Evolutionary conservation across 2,329 filamentous ascomycete genomes (phyloP).

Genomic region (Didymella arachidicola): DNA sequence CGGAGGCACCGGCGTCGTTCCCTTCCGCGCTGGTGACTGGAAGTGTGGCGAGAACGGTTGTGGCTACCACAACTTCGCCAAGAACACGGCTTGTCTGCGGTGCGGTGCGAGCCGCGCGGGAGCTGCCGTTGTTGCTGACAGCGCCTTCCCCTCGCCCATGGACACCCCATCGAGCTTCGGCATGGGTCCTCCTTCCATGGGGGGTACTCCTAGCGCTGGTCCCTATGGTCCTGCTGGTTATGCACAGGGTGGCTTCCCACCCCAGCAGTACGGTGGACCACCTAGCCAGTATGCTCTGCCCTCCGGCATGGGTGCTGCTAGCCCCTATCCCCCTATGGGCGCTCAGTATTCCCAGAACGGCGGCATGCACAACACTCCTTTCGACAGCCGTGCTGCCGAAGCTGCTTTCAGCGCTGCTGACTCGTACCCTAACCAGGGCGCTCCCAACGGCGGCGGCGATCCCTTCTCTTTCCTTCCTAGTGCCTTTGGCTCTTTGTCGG

Average conservation of each 20-base stretch:
- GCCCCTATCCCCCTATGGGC: constrained; percentile 77
- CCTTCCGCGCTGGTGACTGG: constrained; percentile 98
- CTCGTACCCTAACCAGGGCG: constrained; percentile 79
- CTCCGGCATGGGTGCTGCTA: constrained; percentile 81
- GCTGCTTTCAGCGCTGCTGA: constrained; percentile 90
- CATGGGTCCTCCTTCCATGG: constrained; percentile 89
- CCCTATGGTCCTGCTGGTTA: constrained; percentile 77
- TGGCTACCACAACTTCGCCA: constrained; percentile 98
- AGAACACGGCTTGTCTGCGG: constrained; percentile 97
- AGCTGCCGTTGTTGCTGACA: constrained; percentile 93
- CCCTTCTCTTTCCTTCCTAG: constrained; percentile 82
- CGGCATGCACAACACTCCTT: constrained; percentile 82
- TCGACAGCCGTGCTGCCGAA: constrained; percentile 92
- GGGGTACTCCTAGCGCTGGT: constrained; percentile 72
- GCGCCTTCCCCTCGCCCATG: constrained; percentile 89
- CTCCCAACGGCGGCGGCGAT: constrained; percentile 72
- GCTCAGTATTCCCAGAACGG: constrained; percentile 80
- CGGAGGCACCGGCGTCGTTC: constrained; percentile 86
- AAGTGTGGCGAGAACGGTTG: constrained; percentile 98
- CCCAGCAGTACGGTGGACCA: constrained; percentile 85
- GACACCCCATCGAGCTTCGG: constrained; percentile 82
- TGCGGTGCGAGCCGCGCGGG: constrained; percentile 94
- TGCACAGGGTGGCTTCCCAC: constrained; percentile 66
- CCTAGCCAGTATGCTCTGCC: constrained; percentile 90
- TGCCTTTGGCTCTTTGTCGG: constrained; percentile 75